Evolutionary conservation across 345 rosid species (phyloP), one percentile per base, ranked within the genome.

Genomic region (Moringa oleifera): DNA sequence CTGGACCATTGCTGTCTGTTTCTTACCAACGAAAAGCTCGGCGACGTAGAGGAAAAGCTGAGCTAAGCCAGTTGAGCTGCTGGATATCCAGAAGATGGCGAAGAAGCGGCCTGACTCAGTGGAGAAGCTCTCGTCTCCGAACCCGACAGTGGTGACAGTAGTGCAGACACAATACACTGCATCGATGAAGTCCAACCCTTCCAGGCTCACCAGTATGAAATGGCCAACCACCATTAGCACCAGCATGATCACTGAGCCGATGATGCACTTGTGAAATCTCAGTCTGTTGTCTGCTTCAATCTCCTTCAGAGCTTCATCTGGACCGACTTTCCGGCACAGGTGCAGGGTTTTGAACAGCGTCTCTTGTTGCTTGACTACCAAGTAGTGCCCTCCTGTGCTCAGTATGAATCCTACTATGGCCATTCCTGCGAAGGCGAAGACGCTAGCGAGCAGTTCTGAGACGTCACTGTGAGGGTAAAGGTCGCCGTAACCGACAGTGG

Each of bases 401-500:
- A 81, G 79, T 20, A 78, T 51, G 20, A 75, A 50, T 23, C 87
- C 83, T 18, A 68, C 81, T 21, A 81, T 67, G 54, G 79, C 77
- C 84, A 81, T 73, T 36, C 91, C 91, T 0, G 65, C 20, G 53
- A 83, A 79, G 15, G 75, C 86, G 58, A 63, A 83, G 19, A 71
- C 6, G 25, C 77, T 72, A 1, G 85, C 80, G 16, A 85, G 73
- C 9, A 83, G 63, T 71, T 83, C 81, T 0, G 77, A 67, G 58
- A 62, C 20, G 2, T 66, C 22, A 63, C 68, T 79, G 13, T 20
- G 61, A 18, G 91, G 88, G 22, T 83, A 79, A 21, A 83, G 77
- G 66, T 83, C 88, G 0, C 91, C 88, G 55, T 81, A 81, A 56
- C 86, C 91, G 10, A 80, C 85, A 0, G 83, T 80, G 7, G 85